These are phyloP conservation scores for Microbotryomycetes sp. DNA, from an alignment of 1,284 basidiomycete species.

Conservation along the genomic window DNA sequence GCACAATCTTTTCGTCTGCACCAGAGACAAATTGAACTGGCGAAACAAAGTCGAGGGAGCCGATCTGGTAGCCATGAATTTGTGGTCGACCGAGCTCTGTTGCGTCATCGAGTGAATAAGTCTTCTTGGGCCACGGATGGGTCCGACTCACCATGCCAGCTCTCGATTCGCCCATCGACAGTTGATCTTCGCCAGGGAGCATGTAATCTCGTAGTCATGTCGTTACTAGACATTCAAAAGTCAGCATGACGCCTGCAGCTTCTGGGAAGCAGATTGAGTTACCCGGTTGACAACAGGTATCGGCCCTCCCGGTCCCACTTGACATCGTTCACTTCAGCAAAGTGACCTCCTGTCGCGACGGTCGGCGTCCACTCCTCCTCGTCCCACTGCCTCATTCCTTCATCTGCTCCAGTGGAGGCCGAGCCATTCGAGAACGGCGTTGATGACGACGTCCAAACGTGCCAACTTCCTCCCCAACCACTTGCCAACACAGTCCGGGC, in stretches of 20 bases:
- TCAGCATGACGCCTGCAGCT: not conserved
- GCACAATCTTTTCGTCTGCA: conserved; percentile 84
- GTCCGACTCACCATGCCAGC: conserved; percentile 57
- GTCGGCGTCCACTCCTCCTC: conserved; percentile 57
- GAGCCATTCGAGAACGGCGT: too few species aligned
- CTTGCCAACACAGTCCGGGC: conserved; percentile 65
- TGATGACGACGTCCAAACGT: conserved; percentile 60
- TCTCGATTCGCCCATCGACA: conserved; percentile 18
- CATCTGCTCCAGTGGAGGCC: not conserved
- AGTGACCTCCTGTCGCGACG: conserved; percentile 74
- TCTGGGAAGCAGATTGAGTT: conserved; percentile 31
- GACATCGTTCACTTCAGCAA: conserved; percentile 64
- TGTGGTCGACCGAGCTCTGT: conserved; percentile 72
- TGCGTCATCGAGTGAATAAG: too few species aligned
- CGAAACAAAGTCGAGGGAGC: conserved; percentile 68
- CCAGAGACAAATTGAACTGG: conserved; percentile 72
- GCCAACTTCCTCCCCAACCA: conserved; percentile 88
- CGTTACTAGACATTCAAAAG: conserved; percentile 49
- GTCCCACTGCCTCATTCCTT: conserved; percentile 41
- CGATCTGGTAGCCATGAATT: conserved; percentile 86
- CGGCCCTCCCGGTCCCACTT: conserved; percentile 76
- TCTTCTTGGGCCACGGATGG: not conserved
- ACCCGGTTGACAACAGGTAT: conserved; percentile 78
- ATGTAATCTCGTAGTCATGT: conserved; percentile 84
- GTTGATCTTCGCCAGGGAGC: conserved; percentile 45